Conservation (phyloP, 441 rosid genomes). For the Populus trichocarpa region DNA sequence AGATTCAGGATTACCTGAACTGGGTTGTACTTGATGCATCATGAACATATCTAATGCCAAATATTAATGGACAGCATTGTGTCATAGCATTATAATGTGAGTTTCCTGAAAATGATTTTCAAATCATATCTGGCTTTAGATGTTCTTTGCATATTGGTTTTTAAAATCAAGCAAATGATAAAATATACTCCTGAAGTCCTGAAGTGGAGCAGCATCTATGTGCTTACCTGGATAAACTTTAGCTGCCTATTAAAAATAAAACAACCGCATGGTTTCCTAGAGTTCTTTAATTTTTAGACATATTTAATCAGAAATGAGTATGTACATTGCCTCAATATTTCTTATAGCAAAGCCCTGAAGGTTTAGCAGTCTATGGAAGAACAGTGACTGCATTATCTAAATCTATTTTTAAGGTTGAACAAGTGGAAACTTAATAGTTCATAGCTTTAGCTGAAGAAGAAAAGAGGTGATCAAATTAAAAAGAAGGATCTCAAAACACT, state of each 20-base stretch:
- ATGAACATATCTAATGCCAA: not conserved
- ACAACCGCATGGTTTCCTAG: not conserved
- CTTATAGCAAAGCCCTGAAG: not conserved
- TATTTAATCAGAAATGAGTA: not conserved
- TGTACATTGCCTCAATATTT: not conserved
- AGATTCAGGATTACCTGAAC: not conserved
- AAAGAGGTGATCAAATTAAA: not conserved
- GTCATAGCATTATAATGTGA: not conserved
- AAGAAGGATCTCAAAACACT: not conserved
- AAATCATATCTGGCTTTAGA: not conserved
- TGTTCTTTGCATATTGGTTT: not conserved
- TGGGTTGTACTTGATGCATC: not conserved
- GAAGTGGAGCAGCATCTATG: not conserved
- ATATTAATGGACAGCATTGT: conserved; percentile 1
- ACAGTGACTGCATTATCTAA: not conserved
- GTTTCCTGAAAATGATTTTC: not conserved
- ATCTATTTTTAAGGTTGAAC: no score
- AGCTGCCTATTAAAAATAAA: not conserved
- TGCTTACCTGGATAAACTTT: not conserved
- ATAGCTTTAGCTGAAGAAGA: not conserved
- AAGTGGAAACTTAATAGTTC: not conserved
- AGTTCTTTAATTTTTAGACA: not conserved
- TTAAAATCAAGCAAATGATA: not conserved
- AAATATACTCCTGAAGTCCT: not conserved
- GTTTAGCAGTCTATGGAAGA: not conserved